These are phyloP conservation scores for Eimeria praecox DNA, from an alignment of 169 alveolate genomes.

Conservation along the genomic window DNA sequence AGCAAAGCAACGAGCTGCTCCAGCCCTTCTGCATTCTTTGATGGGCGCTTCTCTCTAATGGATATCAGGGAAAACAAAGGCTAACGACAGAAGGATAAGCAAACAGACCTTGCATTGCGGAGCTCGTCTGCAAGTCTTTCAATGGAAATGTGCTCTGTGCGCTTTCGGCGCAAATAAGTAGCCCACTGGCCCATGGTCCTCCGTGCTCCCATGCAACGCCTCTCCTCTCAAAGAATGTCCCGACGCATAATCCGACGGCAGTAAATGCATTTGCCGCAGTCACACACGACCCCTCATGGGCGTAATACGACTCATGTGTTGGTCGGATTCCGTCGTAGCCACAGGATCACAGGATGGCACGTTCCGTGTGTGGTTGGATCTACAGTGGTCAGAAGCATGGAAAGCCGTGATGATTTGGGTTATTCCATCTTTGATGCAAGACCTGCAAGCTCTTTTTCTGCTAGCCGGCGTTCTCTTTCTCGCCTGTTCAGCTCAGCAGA, in stretches of 20 bases:
- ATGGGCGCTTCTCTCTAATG: too few species aligned
- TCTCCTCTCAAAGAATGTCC: neutral
- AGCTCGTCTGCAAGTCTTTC: slow-evolving; percentile 75
- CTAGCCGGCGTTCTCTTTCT: slow-evolving; percentile 16
- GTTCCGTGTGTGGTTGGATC: neutral
- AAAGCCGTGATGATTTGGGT: neutral
- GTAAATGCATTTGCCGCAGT: neutral
- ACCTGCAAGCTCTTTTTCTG: neutral
- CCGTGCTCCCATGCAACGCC: neutral
- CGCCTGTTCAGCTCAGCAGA: slow-evolving; percentile 37
- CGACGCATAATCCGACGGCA: neutral
- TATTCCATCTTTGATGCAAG: neutral
- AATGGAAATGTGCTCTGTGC: slow-evolving; percentile 54
- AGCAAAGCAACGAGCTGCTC: too few species aligned
- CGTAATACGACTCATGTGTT: neutral
- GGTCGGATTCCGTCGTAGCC: neutral
- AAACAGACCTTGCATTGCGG: slow-evolving; percentile 51
- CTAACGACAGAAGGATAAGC: neutral
- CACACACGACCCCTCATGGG: neutral
- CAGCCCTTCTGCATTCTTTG: too few species aligned
- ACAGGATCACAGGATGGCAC: neutral
- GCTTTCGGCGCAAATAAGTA: slow-evolving; percentile 57
- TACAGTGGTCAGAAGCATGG: neutral
- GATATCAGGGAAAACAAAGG: too few species aligned
- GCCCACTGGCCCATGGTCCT: slow-evolving; percentile 72